Percentiles rank a stretch among this genome's conserved stretches.
These are phyloP conservation scores for Crithidia acanthocephali DNA, from an alignment of 208 protist genomes.

Conservation along the genomic window DNA sequence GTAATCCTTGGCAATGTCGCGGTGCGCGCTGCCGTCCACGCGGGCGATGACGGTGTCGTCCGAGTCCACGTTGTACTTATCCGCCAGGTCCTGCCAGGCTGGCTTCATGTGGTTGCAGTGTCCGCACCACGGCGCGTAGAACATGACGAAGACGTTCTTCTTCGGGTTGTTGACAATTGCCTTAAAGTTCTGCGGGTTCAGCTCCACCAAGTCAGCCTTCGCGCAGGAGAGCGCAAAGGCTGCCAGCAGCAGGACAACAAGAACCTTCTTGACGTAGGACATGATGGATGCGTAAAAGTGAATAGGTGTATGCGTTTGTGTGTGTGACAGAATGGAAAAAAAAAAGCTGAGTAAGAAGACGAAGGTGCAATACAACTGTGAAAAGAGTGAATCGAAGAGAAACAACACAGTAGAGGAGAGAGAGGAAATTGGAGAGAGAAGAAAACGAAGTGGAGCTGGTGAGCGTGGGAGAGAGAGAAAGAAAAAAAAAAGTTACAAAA, in stretches of 20 bases:
- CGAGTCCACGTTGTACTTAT: conserved; percentile 40
- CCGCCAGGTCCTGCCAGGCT: conserved; percentile 75
- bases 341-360: too few species aligned
- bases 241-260: conserved; percentile 27
- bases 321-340: not conserved
- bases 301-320: not conserved
- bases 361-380: too few species aligned
- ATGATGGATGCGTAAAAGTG: conserved; percentile 5
- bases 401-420: too few species aligned
- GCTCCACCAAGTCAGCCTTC: conserved; percentile 60
- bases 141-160: conserved; percentile 96
- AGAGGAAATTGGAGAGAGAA: too few species aligned
- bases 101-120: conserved; percentile 96
- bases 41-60: conserved; percentile 78
- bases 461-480: too few species aligned
- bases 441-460: too few species aligned
- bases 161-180: conserved; percentile 73
- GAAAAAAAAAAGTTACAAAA: too few species aligned
- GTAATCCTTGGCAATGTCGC: conserved; percentile 53
- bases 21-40: conserved; percentile 65
- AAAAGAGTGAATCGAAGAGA: too few species aligned
- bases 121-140: conserved; percentile 97
- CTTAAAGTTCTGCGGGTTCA: conserved; percentile 82
- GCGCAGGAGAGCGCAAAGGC: conserved; percentile 28
- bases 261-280: conserved; percentile 16